Conservation (phyloP, 2,329 filamentous ascomycete species). For the Fusarium continuum region DNA sequence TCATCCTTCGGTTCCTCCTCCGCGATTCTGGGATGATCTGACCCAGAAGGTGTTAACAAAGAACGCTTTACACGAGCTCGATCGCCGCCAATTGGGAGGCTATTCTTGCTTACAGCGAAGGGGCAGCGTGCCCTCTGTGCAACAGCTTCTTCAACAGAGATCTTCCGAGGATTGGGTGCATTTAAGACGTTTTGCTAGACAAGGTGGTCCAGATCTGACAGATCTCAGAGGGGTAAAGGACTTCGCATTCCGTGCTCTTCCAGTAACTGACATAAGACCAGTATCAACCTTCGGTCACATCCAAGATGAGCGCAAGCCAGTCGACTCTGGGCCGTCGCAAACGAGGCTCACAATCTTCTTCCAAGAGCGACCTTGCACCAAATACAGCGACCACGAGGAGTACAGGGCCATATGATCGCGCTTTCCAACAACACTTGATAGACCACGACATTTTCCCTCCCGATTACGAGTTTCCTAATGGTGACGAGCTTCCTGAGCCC, state of each 20-base stretch:
- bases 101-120: too few species aligned
- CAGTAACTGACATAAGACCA: background rate
- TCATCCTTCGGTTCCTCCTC: constrained; percentile 5
- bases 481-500: constrained; percentile 15
- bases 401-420: constrained; percentile 32
- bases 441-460: constrained; percentile 25
- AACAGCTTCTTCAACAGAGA: background rate
- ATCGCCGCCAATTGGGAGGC: too few species aligned
- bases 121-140: too few species aligned
- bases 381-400: constrained; percentile 20
- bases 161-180: background rate
- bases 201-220: constrained; percentile 16
- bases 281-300: background rate
- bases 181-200: constrained; percentile 3
- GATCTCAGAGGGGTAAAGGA: constrained; percentile 2
- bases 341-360: constrained; percentile 10
- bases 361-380: background rate
- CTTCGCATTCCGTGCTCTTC: background rate
- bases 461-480: constrained; percentile 27
- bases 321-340: constrained; percentile 17
- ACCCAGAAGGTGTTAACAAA: background rate
- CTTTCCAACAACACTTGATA: constrained; percentile 35
- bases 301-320: constrained; percentile 11
- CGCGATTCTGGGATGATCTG: constrained; percentile 19
- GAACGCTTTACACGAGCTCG: constrained; percentile 5